These are phyloP conservation scores for Tylopilus plumbeoviolaceoides DNA, from an alignment of 768 basidiomycete genomes.

Conservation along the genomic window DNA sequence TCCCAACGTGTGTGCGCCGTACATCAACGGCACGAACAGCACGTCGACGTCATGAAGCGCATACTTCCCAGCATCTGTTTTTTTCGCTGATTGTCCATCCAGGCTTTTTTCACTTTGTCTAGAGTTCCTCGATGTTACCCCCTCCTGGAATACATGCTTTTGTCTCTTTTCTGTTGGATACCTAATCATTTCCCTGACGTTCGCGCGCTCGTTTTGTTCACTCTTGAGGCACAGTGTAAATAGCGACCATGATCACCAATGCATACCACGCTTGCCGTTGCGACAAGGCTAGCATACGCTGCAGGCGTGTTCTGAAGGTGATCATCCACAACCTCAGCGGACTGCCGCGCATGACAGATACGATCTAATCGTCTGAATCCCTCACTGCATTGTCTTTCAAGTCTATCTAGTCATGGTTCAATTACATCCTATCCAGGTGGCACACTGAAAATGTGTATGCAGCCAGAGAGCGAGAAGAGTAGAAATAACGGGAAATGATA, in stretches of 20 bases:
- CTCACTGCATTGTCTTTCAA: not conserved
- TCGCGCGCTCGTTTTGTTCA: conserved; percentile 5
- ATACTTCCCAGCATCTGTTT: not conserved
- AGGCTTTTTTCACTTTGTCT: too few species aligned
- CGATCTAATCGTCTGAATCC: too few species aligned
- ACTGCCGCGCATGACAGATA: too few species aligned
- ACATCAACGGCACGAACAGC: conserved; percentile 24
- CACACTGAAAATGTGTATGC: not conserved
- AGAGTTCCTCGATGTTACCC: not conserved
- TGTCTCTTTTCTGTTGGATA: not conserved
- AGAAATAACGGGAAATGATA: not conserved
- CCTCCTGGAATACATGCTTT: not conserved
- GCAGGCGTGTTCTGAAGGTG: too few species aligned
- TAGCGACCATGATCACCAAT: not conserved
- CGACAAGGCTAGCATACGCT: not conserved
- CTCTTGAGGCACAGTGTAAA: not conserved
- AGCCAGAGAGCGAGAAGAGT: not conserved
- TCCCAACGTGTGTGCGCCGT: conserved; percentile 61
- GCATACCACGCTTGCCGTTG: not conserved
- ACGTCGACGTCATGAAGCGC: conserved; percentile 5
- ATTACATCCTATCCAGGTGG: not conserved
- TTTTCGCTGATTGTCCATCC: too few species aligned
- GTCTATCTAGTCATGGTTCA: not conserved
- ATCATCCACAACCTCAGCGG: too few species aligned
- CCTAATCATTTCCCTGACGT: not conserved